These are phyloP conservation scores for Neurospora hispaniola DNA, from an alignment of 495 filamentous ascomycete genomes.

Conservation along the genomic window DNA sequence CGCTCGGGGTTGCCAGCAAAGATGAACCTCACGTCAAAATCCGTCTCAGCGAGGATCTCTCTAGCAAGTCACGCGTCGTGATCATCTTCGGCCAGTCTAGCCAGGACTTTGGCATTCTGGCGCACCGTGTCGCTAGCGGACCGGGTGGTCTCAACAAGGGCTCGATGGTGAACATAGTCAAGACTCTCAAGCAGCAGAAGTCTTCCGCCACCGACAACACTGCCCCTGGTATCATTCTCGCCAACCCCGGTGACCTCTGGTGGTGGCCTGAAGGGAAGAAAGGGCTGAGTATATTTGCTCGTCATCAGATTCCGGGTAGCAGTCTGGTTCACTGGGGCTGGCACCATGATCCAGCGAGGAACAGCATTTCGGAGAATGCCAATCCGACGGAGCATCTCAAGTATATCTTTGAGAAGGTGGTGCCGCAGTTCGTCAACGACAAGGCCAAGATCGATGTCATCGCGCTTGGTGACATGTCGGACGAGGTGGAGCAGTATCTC, in stretches of 20 bases:
- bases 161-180: constrained; percentile 51
- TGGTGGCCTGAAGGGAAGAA: constrained; percentile 51
- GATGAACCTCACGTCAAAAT: constrained; percentile 56
- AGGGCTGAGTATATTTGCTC: constrained; percentile 44
- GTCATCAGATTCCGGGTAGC: constrained; percentile 42
- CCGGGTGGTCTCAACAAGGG: constrained; percentile 53
- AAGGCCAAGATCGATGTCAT: constrained; percentile 53
- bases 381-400: constrained; percentile 44
- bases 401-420: constrained; percentile 52
- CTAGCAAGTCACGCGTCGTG: constrained; percentile 52
- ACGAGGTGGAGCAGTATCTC: constrained; percentile 44
- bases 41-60: constrained; percentile 47
- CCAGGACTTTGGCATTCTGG: constrained; percentile 66
- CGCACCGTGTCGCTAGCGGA: constrained; percentile 52
- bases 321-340: constrained; percentile 42
- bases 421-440: constrained; percentile 33
- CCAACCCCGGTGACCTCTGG: constrained; percentile 59
- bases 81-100: constrained; percentile 58
- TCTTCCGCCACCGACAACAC: constrained; percentile 18
- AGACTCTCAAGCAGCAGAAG: constrained; percentile 32
- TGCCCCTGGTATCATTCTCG: constrained; percentile 49
- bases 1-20: constrained; percentile 32
- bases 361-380: constrained; percentile 47
- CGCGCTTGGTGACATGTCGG: constrained; percentile 47
- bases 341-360: constrained; percentile 30